phyloP scores from a whole-genome alignment of 1,139 yeast species.

The Yamadazyma pseudoaaseri region DNA sequence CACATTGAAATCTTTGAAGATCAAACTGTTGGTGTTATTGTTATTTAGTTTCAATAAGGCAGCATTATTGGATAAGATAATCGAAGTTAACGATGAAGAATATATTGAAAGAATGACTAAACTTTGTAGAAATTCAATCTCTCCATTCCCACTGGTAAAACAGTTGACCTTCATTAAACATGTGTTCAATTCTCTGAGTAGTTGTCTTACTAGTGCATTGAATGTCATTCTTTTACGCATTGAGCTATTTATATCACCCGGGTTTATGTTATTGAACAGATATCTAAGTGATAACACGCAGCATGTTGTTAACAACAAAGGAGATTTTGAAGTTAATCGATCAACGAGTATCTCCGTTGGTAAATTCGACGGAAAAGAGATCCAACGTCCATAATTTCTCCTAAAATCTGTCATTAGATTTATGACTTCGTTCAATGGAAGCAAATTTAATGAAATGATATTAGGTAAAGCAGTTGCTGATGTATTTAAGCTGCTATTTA shows the following conservation, averaged over 20 bases:
- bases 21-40: conserved; percentile 14
- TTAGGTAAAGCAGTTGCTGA: conserved; percentile 1
- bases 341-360: conserved; percentile 51
- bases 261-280: conserved; percentile 24
- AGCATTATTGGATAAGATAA: conserved; percentile 23
- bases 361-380: conserved; percentile 61
- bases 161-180: conserved; percentile 29
- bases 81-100: conserved; percentile 56
- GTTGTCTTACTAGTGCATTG: conserved; percentile 26
- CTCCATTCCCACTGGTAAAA: conserved; percentile 22
- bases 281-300: conserved; percentile 62
- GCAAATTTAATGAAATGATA: conserved; percentile 42
- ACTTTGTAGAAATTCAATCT: conserved; percentile 65
- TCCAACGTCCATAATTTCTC: conserved; percentile 75
- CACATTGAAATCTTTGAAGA: conserved; percentile 19
- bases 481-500: not conserved
- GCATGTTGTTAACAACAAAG: conserved; percentile 64
- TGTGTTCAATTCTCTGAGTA: conserved; percentile 43
- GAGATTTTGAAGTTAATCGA: conserved; percentile 52
- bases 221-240: conserved; percentile 21
- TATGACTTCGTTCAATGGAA: conserved; percentile 50
- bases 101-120: conserved; percentile 62
- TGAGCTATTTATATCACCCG: conserved; percentile 22
- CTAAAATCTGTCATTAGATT: conserved; percentile 58
- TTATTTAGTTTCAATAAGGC: conserved; percentile 8